These are phyloP conservation scores for Plenodomus biglobosus DNA, from an alignment of 2,329 filamentous ascomycete species.

Conservation along the genomic window DNA sequence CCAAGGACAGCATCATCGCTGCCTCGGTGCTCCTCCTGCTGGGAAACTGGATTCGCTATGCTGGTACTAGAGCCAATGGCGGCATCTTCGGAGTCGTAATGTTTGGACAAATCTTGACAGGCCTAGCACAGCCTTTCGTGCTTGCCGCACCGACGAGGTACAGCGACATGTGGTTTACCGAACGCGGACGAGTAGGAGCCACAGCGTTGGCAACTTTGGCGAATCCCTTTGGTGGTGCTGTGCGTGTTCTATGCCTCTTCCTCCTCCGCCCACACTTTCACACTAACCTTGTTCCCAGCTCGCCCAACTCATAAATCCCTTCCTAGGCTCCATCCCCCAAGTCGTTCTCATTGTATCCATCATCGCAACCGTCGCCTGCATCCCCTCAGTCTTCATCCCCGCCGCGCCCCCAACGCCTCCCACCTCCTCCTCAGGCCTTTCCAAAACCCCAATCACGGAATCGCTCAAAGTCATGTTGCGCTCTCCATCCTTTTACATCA, in stretches of 20 bases:
- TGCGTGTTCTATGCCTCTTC: slow-evolving; percentile 45
- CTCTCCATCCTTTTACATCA: slow-evolving; percentile 74
- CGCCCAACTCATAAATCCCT: slow-evolving; percentile 82
- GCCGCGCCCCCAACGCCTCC: slow-evolving; percentile 74
- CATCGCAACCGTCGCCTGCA: slow-evolving; percentile 69
- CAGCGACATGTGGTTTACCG: slow-evolving; percentile 93
- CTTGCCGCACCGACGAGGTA: slow-evolving; percentile 86
- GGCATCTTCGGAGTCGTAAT: slow-evolving; percentile 76
- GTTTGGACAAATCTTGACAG: slow-evolving; percentile 88
- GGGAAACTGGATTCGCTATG: slow-evolving; percentile 92
- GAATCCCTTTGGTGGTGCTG: slow-evolving; percentile 85
- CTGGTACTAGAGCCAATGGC: slow-evolving; percentile 60
- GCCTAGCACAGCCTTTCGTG: slow-evolving; percentile 88
- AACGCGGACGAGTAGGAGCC: slow-evolving; percentile 77
- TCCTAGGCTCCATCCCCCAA: slow-evolving; percentile 72
- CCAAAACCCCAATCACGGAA: slow-evolving; percentile 54
- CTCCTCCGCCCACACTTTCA: neutral
- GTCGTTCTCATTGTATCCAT: slow-evolving; percentile 85
- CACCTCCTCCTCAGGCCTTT: slow-evolving; percentile 64
- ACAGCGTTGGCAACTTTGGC: slow-evolving; percentile 83
- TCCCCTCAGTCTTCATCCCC: slow-evolving; percentile 83
- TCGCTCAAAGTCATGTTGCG: slow-evolving; percentile 53
- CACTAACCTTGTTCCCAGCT: slow-evolving; percentile 27
- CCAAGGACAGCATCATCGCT: slow-evolving; percentile 73
- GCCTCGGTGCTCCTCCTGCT: slow-evolving; percentile 72